A percentile compares a stretch with the other conserved stretches of the same genome.
Evolutionary conservation across 495 filamentous ascomycete species (phyloP).

Genomic region (Neurospora sp.): DNA sequence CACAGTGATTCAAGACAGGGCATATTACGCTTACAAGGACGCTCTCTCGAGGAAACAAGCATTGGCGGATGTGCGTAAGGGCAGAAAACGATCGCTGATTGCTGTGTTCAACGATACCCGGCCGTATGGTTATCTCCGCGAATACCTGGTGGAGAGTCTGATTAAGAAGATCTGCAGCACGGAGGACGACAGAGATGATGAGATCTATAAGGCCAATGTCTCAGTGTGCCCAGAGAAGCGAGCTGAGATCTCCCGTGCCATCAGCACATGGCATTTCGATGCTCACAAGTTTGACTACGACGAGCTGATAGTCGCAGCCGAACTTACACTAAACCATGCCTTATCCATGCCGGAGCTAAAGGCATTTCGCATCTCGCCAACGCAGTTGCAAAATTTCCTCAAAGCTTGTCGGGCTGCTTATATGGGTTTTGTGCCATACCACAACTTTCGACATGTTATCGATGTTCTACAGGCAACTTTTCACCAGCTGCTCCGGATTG

Average conservation of each 20-base stretch:
- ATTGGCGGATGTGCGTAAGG: constrained; percentile 53
- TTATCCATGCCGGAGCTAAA: constrained; percentile 71
- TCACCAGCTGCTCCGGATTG: constrained; percentile 77
- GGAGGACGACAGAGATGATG: constrained; percentile 37
- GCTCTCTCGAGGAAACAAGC: constrained; percentile 57
- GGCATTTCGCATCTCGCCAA: constrained; percentile 54
- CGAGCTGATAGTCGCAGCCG: constrained; percentile 70
- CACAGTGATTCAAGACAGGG: constrained; percentile 66
- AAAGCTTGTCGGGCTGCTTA: constrained; percentile 79
- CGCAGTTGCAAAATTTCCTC: constrained; percentile 66
- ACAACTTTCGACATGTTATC: constrained; percentile 95
- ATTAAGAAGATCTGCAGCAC: constrained; percentile 84
- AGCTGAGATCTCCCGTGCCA: constrained; percentile 51
- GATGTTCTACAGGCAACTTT: constrained; percentile 94
- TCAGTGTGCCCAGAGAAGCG: constrained; percentile 46
- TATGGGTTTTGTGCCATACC: constrained; percentile 93
- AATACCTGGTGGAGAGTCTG: constrained; percentile 77
- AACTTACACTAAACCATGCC: constrained; percentile 81
- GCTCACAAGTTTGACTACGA: constrained; percentile 85
- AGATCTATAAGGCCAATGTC: constrained; percentile 30
- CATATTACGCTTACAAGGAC: constrained; percentile 67
- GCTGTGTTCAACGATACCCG: constrained; percentile 68
- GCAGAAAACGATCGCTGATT: constrained; percentile 84
- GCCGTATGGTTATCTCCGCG: constrained; percentile 79
- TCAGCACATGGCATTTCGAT: constrained; percentile 79